Conservation (phyloP, 192 early-diverging fungal genomes). For the Entrophospora sp. region DNA sequence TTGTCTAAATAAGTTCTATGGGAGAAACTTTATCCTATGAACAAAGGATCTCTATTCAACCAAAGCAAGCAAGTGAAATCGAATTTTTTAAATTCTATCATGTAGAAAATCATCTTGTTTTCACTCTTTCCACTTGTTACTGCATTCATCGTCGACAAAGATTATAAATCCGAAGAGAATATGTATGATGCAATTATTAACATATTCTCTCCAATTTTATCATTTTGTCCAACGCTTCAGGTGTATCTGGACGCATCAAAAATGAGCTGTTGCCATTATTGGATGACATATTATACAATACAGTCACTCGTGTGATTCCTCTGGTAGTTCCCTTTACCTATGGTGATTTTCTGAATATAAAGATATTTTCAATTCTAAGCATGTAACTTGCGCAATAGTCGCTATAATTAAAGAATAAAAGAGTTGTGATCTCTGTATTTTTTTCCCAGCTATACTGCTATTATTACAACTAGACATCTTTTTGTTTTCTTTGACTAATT, state of each 20-base stretch:
- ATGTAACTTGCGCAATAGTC: neutral
- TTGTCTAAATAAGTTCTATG: too few species aligned
- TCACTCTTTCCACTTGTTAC: neutral
- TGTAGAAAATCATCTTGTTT: too few species aligned
- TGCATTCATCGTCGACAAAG: neutral
- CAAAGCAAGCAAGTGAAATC: too few species aligned
- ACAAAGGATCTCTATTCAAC: too few species aligned
- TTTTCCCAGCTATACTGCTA: too few species aligned
- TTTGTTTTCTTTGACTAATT: too few species aligned
- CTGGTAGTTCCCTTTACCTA: neutral
- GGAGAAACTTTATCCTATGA: too few species aligned
- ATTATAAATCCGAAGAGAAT: too few species aligned
- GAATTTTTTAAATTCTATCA: too few species aligned
- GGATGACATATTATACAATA: slow-evolving; percentile 2
- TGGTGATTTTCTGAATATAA: neutral
- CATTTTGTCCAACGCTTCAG: neutral
- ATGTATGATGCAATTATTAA: too few species aligned
- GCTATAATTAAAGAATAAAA: slow-evolving; percentile 1
- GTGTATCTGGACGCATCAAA: neutral
- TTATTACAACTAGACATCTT: too few species aligned
- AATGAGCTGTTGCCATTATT: neutral
- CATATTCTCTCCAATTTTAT: neutral
- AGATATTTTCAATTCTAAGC: neutral
- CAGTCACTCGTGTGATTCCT: slow-evolving; percentile 1
- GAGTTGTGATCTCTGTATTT: too few species aligned